A percentile compares a stretch with the other conserved stretches of the same genome.
These are phyloP conservation scores for Chytriomyces sp. DNA, from an alignment of 192 early-diverging fungal genomes.

Conservation along the genomic window DNA sequence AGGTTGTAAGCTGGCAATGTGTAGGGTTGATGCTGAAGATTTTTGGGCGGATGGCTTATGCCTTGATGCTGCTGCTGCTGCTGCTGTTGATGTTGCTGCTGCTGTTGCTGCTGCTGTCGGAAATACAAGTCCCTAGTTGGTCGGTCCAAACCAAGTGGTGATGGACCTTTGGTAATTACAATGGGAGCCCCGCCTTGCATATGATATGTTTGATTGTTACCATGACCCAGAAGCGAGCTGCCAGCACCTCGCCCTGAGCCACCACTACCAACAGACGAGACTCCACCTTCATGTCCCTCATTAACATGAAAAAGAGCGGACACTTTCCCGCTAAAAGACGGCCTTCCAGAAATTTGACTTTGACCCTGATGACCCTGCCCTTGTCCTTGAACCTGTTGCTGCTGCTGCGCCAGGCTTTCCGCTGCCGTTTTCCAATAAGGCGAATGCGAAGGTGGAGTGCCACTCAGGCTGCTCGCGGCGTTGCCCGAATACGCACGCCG, in stretches of 20 bases:
- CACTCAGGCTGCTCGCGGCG: background rate
- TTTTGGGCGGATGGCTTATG: background rate
- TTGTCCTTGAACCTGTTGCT: constrained; percentile 12
- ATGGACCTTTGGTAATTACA: constrained; percentile 14
- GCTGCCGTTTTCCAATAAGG: constrained; percentile 34
- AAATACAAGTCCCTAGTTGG: background rate
- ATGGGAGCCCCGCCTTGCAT: background rate
- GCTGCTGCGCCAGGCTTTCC: constrained; percentile 14
- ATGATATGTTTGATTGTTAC: background rate
- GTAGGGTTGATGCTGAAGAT: background rate
- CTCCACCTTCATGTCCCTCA: too few relatives aligned
- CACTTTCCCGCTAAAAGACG: too few relatives aligned
- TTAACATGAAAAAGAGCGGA: too few relatives aligned
- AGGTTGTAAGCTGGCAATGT: background rate
- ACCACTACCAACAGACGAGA: too few relatives aligned
- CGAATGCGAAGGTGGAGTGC: constrained; percentile 27
- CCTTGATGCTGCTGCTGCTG: background rate
- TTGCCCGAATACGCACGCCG: constrained; percentile 24
- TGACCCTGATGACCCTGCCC: too few relatives aligned
- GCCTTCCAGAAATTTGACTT: too few relatives aligned
- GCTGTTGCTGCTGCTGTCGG: constrained; percentile 14
- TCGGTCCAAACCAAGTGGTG: background rate
- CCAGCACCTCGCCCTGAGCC: background rate
- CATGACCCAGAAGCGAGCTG: background rate
- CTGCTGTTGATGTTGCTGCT: background rate